These are phyloP conservation scores for Quercus gilva DNA, from an alignment of 306 rosid species.

Conservation along the genomic window DNA sequence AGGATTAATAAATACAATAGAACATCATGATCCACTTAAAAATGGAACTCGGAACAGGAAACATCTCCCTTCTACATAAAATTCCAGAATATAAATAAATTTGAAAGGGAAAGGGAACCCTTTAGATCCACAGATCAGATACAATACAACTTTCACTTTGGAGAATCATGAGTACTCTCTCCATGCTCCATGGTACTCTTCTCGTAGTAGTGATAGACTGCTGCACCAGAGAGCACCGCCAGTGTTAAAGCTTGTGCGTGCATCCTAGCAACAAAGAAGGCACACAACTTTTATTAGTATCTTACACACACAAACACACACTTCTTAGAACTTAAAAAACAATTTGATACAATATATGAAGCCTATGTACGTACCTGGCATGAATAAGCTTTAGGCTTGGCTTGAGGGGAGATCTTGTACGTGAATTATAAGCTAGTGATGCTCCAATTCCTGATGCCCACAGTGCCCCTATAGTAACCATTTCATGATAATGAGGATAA, in stretches of 20 bases:
- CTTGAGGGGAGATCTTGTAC: conserved; percentile 53
- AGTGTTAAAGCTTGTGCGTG: conserved; percentile 84
- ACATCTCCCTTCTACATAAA: not conserved
- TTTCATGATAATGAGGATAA: not conserved
- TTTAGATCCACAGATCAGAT: not conserved
- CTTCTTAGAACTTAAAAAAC: too few relatives aligned
- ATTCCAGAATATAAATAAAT: not conserved
- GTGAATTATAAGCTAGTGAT: conserved; percentile 48
- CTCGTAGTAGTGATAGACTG: conserved; percentile 67
- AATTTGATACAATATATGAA: too few relatives aligned
- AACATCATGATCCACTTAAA: not conserved
- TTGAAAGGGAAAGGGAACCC: conserved; percentile 22
- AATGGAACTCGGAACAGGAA: not conserved
- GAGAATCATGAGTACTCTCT: conserved; percentile 6
- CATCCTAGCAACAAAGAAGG: conserved; percentile 43
- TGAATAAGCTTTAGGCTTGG: conserved; percentile 86
- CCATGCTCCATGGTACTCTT: conserved; percentile 8
- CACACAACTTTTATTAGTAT: not conserved
- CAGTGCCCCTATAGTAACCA: conserved; percentile 42
- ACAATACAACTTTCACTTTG: conserved; percentile 1
- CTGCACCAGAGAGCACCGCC: conserved; percentile 78
- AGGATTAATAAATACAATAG: not conserved
- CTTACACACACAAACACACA: too few relatives aligned
- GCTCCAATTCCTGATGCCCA: conserved; percentile 88
- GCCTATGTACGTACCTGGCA: conserved; percentile 49